Base-by-base conservation (phyloP, 1,284 basidiomycete genomes). In the Ustilago tritici region DNA sequence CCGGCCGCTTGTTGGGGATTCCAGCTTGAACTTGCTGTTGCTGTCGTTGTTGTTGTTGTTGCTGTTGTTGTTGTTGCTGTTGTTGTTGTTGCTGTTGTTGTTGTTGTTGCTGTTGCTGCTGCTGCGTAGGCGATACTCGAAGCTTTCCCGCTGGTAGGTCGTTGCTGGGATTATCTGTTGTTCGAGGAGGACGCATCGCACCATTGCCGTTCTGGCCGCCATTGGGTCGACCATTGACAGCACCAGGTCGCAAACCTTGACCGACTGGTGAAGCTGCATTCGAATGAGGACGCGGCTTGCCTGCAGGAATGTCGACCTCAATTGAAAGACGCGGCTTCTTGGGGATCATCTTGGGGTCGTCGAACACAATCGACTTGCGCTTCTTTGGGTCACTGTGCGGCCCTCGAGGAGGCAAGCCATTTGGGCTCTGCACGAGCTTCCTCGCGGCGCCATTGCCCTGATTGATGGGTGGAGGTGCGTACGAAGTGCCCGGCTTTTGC, bases 291-390 rank as follows among this genome's bases (percentile, higher is more conserved):
- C 57, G 54, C 19, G 68, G 31, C 57, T 61, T 56, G 49, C 58
- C 49, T 14, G n/a, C 57, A 19, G 32, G 41, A 34, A 46, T 50
- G 23, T 32, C 41, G 41, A 52, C 59, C n/a, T 65, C 64, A 3
- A 40, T 41, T 2, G 69, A 66, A 12, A 68, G 38, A 36, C 70
- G 70, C 23, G 70, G 72, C 54, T 69, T 75, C 61, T 75, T 75
- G 5, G 63, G 56, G 36, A 41, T 11, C 40, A 64, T 63, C 38
- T 46, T 63, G 12, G 67, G 66, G 49, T 70, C 72, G 4, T 66
- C 56, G 12, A 70, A 59, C 41, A 73, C 61, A 31, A 75, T 75
- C n/a, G 57, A 53, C 47, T 75, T 75, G 57, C 72, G 72, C 57
- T 75, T 75, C 63, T 65, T 65, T 32, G 61, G 61, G 14, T 63